phyloP scores from a whole-genome alignment of 805 yeast species.

The Saturnispora galanensis region DNA sequence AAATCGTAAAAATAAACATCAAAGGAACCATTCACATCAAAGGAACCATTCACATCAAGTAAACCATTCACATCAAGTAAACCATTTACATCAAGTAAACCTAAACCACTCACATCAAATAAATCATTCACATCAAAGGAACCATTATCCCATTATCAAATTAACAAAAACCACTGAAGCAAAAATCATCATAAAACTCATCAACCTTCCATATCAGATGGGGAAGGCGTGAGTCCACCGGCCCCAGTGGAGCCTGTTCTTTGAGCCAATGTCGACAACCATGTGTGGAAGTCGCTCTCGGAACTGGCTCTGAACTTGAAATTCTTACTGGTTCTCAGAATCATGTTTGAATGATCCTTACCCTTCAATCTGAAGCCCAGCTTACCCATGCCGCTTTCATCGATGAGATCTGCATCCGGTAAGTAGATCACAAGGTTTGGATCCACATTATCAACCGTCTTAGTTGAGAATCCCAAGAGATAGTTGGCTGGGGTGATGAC shows the following conservation, averaged over 20 bases:
- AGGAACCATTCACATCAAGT: too few relatives aligned
- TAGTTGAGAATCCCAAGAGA: slow-evolving; percentile 37
- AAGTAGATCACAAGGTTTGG: slow-evolving; percentile 37
- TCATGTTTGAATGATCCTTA: slow-evolving; percentile 29
- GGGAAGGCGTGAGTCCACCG: not conserved
- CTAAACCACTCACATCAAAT: too few relatives aligned
- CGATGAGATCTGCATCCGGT: slow-evolving; percentile 35
- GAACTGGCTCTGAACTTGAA: slow-evolving; percentile 35
- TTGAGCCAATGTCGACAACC: slow-evolving; percentile 34
- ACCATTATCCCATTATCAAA: not conserved
- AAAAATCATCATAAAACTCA: too few relatives aligned
- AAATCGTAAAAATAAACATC: too few relatives aligned
- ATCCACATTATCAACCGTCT: slow-evolving; percentile 32
- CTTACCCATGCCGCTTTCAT: slow-evolving; percentile 29
- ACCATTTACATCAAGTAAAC: too few relatives aligned
- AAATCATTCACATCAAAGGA: too few relatives aligned
- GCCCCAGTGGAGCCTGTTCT: slow-evolving; percentile 17
- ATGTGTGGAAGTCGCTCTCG: slow-evolving; percentile 33
- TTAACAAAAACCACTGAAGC: not conserved
- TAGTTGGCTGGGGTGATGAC: slow-evolving; percentile 38
- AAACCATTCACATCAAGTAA: too few relatives aligned
- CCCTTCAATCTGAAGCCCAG: slow-evolving; percentile 33
- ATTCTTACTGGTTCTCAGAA: slow-evolving; percentile 21
- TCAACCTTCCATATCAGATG: slow-evolving; percentile 2
- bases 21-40: too few relatives aligned